A percentile compares a stretch with the other conserved stretches of the same genome.
Evolutionary conservation across 2,329 filamentous ascomycete genomes (phyloP).

Genomic region (Exophiala phaeomuriformis): DNA sequence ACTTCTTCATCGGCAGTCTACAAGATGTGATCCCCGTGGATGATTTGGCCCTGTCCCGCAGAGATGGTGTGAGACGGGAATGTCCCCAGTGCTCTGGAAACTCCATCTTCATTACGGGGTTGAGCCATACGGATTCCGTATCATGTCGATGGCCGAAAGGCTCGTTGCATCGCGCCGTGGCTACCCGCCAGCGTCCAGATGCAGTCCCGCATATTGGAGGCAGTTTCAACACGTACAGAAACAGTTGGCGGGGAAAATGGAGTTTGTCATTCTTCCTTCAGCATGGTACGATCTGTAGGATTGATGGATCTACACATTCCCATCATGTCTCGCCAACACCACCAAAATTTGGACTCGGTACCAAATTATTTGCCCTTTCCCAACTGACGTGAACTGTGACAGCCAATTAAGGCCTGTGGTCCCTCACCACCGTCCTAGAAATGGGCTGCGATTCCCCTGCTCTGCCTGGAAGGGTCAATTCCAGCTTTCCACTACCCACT

Average conservation of each 20-base stretch:
- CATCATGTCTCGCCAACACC: constrained; percentile 1
- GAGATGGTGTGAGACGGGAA: neutral
- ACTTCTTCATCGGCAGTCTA: neutral
- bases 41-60: neutral
- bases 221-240: neutral
- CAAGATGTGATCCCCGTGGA: neutral
- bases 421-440: constrained; percentile 17
- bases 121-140: neutral
- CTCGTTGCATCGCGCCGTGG: neutral
- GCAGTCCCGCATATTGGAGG: neutral
- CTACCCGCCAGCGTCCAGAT: too few relatives aligned
- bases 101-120: neutral
- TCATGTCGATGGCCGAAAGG: neutral
- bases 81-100: neutral
- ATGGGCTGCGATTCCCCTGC: constrained; percentile 4
- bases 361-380: constrained; percentile 8
- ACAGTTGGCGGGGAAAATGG: neutral
- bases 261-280: constrained; percentile 5
- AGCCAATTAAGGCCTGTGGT: constrained; percentile 13
- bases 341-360: constrained; percentile 9
- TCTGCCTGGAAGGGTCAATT: neutral
- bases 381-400: neutral
- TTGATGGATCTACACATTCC: neutral
- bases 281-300: neutral
- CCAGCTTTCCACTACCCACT: constrained; percentile 1